Conservation (phyloP, 208 protist genomes). For the Trypanosoma scelopori region DNA sequence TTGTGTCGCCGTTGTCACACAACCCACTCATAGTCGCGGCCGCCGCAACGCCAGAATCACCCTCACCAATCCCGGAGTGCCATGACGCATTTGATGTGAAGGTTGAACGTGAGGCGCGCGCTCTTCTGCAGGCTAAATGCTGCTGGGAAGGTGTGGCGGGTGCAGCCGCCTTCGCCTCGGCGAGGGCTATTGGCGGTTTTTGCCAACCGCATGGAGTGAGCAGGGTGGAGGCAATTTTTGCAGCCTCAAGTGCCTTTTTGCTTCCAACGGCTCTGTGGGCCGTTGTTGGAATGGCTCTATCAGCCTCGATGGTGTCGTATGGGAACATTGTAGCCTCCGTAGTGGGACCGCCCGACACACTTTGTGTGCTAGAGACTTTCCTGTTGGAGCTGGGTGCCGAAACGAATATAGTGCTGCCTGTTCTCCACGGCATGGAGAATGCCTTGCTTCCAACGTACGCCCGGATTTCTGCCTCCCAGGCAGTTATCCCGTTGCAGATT, state of each 20-base stretch:
- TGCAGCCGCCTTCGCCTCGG: conserved; percentile 30
- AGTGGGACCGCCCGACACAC: conserved; percentile 9
- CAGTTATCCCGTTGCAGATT: conserved; percentile 9
- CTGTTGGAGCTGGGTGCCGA: conserved; percentile 19
- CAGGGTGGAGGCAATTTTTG: conserved; percentile 17
- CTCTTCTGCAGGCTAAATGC: conserved; percentile 25
- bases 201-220: not conserved
- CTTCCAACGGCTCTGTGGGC: conserved; percentile 27
- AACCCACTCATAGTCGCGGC: conserved; percentile 28
- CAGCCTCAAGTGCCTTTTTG: conserved; percentile 12
- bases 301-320: conserved; percentile 2
- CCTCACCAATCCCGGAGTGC: not conserved
- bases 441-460: conserved; percentile 27
- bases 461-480: conserved; percentile 8
- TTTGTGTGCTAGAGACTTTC: conserved; percentile 18
- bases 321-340: conserved; percentile 14
- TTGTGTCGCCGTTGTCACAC: conserved; percentile 37
- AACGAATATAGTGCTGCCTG: conserved; percentile 20
- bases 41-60: not conserved
- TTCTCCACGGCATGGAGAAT: conserved; percentile 21
- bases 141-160: conserved; percentile 38
- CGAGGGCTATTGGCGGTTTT: conserved; percentile 17
- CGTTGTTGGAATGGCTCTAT: conserved; percentile 13
- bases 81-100: not conserved
- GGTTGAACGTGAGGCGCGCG: conserved; percentile 13